Percentiles rank a stretch among this genome's conserved stretches.
Conservation (phyloP, 768 basidiomycete species). For the Kwoniella dejecticola region DNA sequence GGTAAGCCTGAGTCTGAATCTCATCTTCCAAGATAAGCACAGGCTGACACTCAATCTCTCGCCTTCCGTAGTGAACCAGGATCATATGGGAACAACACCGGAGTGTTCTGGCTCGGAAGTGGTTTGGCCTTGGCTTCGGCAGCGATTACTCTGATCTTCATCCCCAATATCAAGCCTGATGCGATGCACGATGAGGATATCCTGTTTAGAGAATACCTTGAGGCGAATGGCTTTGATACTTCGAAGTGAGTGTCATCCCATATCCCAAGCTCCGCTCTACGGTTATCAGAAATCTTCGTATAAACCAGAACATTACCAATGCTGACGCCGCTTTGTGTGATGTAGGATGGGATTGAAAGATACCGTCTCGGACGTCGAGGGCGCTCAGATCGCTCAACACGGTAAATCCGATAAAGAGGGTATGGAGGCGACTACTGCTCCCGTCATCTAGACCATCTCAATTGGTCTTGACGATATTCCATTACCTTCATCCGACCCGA, state of each 20-base stretch:
- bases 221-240: constrained; percentile 75
- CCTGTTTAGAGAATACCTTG: constrained; percentile 78
- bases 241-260: constrained; percentile 52
- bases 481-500: too few relatives aligned
- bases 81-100: constrained; percentile 66
- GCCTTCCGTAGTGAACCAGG: constrained; percentile 58
- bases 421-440: constrained; percentile 4
- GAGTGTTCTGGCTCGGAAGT: constrained; percentile 47
- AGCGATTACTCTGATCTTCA: constrained; percentile 68
- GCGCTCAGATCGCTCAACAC: neutral
- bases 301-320: too few relatives aligned
- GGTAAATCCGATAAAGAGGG: constrained; percentile 9
- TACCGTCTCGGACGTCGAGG: constrained; percentile 19
- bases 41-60: too few relatives aligned
- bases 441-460: neutral
- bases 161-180: constrained; percentile 72
- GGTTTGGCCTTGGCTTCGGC: constrained; percentile 79
- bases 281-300: too few relatives aligned
- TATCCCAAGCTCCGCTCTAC: neutral
- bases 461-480: neutral
- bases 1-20: constrained; percentile 12
- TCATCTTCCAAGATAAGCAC: too few relatives aligned
- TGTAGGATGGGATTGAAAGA: constrained; percentile 27
- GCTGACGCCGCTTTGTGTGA: neutral
- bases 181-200: constrained; percentile 78